These are phyloP conservation scores for Mycosarcoma maydis DNA, from an alignment of 1,284 basidiomycete genomes.

Conservation along the genomic window DNA sequence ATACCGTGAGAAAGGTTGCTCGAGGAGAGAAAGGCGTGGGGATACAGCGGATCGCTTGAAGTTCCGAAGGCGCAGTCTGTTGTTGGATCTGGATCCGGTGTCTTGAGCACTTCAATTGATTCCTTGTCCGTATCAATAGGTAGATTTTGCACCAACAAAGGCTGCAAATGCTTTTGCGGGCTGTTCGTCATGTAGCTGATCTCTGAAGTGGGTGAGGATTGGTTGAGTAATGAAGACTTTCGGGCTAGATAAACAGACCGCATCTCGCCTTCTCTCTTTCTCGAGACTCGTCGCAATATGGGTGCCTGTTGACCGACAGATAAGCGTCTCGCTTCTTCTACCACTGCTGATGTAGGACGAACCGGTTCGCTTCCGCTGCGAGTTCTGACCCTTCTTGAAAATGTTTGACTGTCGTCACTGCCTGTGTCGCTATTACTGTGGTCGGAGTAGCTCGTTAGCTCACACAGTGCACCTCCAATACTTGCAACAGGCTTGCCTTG, in stretches of 20 bases:
- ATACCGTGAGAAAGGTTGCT: not conserved
- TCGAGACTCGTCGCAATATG: slow-evolving; percentile 9
- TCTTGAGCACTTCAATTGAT: slow-evolving; percentile 9
- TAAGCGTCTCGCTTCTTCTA: not conserved
- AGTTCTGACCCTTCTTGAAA: not conserved
- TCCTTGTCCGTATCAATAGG: not conserved
- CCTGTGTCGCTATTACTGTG: not conserved
- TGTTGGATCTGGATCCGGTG: not conserved
- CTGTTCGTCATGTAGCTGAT: too few species aligned
- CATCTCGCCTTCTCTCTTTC: slow-evolving; percentile 13
- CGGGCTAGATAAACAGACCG: slow-evolving; percentile 9
- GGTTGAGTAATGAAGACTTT: not conserved
- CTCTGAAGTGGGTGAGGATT: too few species aligned
- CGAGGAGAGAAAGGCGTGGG: not conserved
- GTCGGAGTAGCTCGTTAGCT: not conserved
- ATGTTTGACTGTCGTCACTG: not conserved
- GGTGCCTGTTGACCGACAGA: not conserved
- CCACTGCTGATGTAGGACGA: not conserved
- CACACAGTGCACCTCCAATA: not conserved
- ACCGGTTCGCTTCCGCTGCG: slow-evolving; percentile 3
- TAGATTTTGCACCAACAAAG: not conserved
- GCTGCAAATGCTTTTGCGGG: too few species aligned
- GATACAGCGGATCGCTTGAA: too few species aligned
- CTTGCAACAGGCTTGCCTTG: too few species aligned
- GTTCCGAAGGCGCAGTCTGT: too few species aligned